Evolutionary conservation across 2,329 filamentous ascomycete species (phyloP), one percentile per base, ranked within the genome.

Genomic region (Aspergillus nomiae): DNA sequence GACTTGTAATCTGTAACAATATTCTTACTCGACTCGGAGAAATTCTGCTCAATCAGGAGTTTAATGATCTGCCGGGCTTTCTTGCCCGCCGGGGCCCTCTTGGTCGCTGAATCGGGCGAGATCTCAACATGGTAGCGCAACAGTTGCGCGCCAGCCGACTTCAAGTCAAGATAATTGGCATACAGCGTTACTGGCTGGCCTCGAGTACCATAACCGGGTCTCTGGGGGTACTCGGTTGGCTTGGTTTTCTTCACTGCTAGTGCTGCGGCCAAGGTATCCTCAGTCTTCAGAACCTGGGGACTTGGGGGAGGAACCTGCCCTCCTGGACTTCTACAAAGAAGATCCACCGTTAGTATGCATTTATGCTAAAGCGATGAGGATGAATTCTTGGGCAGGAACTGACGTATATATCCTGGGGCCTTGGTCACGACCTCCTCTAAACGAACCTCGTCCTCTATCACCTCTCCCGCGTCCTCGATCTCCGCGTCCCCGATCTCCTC

Each of bases 51-150:
- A 19, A 81, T 66, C 21, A 88, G 67, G 26, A 84, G 69, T 19
- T 83, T 73, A 19, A 87, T 75, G 6, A 86, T 74, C 6, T 81
- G 80, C 48, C 78, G 78, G 41, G 77, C 82, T 71, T 82, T 85
- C 38, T 77, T 77, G 58, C 80, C 81, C 46, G 72, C 59, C 3
- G 72, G 71, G 4, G 67, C 57, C 8, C 65, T 67, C 3, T 34
- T 54, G 34, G 21, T 32, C 28, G 73, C 68, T n/a, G 72, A 60
- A 26, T 74, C 70, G 4, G 69, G 70, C 1, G 66, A 63, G 24
- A 77, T 71, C 10, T 73, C 66, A 24, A 84, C 66, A 36, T 76
- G 74, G 62, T 85, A 84, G 4, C 79, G 76, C 60, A 73, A 80
- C 2, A 84, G 67, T 1, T 72, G 60, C 62, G 74, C 77, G n/a